phyloP scores from a whole-genome alignment of 2,329 filamentous ascomycete species.

The Fusarium coffeatum region DNA sequence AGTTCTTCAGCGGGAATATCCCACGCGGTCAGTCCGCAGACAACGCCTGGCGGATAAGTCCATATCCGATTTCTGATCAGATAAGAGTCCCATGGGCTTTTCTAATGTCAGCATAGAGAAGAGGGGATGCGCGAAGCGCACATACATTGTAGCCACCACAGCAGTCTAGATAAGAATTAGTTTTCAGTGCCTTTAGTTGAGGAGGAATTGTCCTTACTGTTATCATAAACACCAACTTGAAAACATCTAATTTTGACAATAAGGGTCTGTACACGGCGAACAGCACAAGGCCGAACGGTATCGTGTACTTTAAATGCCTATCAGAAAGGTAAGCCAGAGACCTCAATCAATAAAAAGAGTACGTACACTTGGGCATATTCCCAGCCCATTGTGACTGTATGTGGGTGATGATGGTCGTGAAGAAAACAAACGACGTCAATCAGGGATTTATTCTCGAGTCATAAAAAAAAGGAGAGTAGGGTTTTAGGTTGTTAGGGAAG shows the following conservation, averaged over 20 bases:
- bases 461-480: not conserved
- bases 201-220: not conserved
- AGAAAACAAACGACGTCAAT: not conserved
- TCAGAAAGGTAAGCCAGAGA: not conserved
- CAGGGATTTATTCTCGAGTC: not conserved
- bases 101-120: not conserved
- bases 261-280: constrained; percentile 30
- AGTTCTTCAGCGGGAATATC: constrained; percentile 78
- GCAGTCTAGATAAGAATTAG: constrained; percentile 52
- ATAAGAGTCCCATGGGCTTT: constrained; percentile 77
- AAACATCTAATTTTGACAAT: constrained; percentile 31
- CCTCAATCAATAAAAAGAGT: not conserved
- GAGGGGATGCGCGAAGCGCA: not conserved
- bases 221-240: constrained; percentile 36
- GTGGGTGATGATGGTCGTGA: not conserved
- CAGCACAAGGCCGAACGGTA: constrained; percentile 32
- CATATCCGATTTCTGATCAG: constrained; percentile 75
- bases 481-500: constrained; percentile 1
- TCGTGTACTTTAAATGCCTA: constrained; percentile 43
- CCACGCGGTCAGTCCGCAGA: constrained; percentile 71
- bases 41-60: constrained; percentile 75
- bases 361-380: constrained; percentile 44
- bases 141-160: constrained; percentile 69
- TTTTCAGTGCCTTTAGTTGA: fast-evolving
- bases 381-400: constrained; percentile 38